Evolutionary conservation across 2,329 filamentous ascomycete species (phyloP).

Genomic region (Xylariaceae sp.): DNA sequence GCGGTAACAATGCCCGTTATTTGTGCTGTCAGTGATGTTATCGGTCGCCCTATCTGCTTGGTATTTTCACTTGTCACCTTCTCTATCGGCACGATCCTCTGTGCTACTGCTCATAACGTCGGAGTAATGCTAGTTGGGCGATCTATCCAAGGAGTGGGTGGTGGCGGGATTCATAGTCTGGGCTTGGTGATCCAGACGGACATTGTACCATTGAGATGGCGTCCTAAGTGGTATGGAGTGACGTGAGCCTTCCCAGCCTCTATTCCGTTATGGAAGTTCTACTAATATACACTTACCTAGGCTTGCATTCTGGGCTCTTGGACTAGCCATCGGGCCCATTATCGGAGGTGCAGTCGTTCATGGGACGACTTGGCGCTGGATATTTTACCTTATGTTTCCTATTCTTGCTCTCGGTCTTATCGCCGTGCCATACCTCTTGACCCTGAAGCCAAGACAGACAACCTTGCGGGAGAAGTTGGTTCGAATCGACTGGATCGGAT

Average conservation of each 20-base stretch:
- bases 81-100: constrained; percentile 48
- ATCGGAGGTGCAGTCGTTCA: constrained; percentile 41
- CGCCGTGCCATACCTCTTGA: constrained; percentile 49
- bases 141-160: constrained; percentile 47
- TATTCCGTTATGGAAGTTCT: not conserved
- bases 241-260: constrained; percentile 35
- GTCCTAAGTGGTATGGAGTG: constrained; percentile 47
- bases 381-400: constrained; percentile 52
- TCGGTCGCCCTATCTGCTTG: constrained; percentile 43
- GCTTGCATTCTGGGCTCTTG: not conserved
- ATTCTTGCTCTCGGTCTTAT: constrained; percentile 49
- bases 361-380: constrained; percentile 29
- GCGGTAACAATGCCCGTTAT: constrained; percentile 29
- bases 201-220: constrained; percentile 46
- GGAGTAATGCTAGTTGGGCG: constrained; percentile 44
- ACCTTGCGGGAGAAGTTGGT: constrained; percentile 43
- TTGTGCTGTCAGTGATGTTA: constrained; percentile 42
- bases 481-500: constrained; percentile 54
- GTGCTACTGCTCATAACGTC: constrained; percentile 42
- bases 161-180: constrained; percentile 47
- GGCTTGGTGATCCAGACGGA: constrained; percentile 47
- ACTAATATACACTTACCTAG: constrained; percentile 1
- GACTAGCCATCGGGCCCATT: constrained; percentile 42
- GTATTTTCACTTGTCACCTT: constrained; percentile 48
- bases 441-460: constrained; percentile 43